Percentiles rank a stretch among this genome's conserved stretches.
phyloP scores from a whole-genome alignment of 306 rosid genomes.

The Rosa chinensis region DNA sequence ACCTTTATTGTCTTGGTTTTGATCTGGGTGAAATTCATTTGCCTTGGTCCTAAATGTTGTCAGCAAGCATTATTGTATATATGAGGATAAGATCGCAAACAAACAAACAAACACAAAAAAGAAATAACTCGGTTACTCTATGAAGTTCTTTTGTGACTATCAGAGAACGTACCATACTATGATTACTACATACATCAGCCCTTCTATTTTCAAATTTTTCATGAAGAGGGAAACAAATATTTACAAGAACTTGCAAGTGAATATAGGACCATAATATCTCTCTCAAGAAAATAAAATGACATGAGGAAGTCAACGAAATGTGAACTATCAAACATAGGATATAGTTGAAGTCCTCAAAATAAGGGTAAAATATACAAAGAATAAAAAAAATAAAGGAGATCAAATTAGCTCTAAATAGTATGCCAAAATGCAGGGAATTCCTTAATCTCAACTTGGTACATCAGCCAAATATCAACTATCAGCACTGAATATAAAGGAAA shows the following conservation, averaged over 20 bases:
- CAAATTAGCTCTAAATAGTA: conserved; percentile 3
- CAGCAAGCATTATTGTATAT: conserved; percentile 33
- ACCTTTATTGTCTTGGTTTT: conserved; percentile 89
- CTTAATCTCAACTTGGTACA: conserved; percentile 52
- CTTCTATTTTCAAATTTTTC: not conserved
- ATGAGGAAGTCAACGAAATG: not conserved
- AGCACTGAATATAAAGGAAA: not conserved
- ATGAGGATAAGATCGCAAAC: not conserved
- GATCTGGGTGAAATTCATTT: conserved; percentile 93
- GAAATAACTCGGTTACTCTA: not conserved
- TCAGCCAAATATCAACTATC: not conserved
- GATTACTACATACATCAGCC: not conserved
- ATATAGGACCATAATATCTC: not conserved
- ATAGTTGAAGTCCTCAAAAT: not conserved
- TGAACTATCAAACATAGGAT: not conserved
- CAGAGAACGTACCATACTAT: not conserved
- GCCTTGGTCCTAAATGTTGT: conserved; percentile 90
- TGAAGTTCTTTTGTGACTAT: not conserved
- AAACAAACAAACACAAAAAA: not conserved
- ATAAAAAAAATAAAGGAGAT: too few relatives aligned
- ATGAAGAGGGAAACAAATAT: not conserved
- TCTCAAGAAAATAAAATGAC: not conserved
- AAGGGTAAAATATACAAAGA: not conserved
- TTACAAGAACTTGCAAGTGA: not conserved
- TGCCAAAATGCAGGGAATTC: conserved; percentile 37